Evolutionary conservation across 2,329 filamentous ascomycete species (phyloP).

Genomic region (Alternaria sp.): DNA sequence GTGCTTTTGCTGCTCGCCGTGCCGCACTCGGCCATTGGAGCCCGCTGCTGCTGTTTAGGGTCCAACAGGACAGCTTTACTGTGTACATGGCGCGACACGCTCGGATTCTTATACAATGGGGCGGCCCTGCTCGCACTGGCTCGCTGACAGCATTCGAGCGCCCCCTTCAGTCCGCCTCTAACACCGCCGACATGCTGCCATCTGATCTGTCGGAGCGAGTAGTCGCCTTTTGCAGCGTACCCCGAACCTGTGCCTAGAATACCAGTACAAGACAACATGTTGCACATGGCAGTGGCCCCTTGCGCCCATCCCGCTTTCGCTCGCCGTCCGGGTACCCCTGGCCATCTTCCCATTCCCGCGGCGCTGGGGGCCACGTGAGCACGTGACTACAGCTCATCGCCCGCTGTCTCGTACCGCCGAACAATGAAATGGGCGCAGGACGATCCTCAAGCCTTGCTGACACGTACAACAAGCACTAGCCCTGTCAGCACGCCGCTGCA

Average conservation of each 20-base stretch:
- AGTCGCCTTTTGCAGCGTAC: neutral
- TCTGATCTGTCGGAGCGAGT: neutral
- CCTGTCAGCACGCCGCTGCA: conserved; percentile 19
- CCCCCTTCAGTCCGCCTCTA: conserved; percentile 2
- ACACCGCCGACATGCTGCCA: neutral
- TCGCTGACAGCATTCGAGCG: neutral
- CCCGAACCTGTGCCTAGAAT: neutral
- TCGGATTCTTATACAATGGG: conserved; percentile 1
- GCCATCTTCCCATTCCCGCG: conserved; percentile 23
- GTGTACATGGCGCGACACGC: neutral
- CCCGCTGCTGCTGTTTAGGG: neutral
- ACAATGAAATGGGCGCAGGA: conserved; percentile 18
- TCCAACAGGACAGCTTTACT: conserved; percentile 5
- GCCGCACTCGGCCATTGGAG: neutral
- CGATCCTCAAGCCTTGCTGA: conserved; percentile 32
- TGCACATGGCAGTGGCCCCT: conserved; percentile 5
- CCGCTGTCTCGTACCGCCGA: conserved; percentile 19
- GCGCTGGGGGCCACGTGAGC: conserved; percentile 12
- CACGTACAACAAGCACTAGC: conserved; percentile 32
- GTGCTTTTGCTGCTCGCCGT: conserved; percentile 4
- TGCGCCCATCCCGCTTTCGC: conserved; percentile 9
- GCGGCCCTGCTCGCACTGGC: neutral
- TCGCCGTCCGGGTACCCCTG: conserved; percentile 22
- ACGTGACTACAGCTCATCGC: conserved; percentile 17
- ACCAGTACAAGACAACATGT: conserved; percentile 10